These are phyloP conservation scores for Claviceps cyperi DNA, from an alignment of 2,329 filamentous ascomycete genomes.

Conservation along the genomic window DNA sequence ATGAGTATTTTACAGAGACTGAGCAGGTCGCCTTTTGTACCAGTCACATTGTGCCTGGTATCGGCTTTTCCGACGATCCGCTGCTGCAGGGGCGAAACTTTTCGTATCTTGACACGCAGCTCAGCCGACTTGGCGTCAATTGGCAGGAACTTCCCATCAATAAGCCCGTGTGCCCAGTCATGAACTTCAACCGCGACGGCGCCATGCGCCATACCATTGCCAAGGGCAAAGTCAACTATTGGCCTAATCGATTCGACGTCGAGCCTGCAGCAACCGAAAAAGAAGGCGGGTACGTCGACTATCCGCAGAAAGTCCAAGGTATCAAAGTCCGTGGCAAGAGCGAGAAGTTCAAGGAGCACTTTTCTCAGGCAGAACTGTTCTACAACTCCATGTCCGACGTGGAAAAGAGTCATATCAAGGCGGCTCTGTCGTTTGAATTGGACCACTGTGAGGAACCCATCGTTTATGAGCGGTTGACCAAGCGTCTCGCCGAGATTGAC, in stretches of 20 bases:
- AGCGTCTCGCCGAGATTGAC: slow-evolving; percentile 59
- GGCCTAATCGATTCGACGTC: slow-evolving; percentile 28
- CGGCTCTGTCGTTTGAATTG: slow-evolving; percentile 61
- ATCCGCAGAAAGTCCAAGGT: slow-evolving; percentile 45
- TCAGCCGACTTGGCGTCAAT: slow-evolving; percentile 50
- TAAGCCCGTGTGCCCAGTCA: slow-evolving; percentile 56
- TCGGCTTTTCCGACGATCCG: slow-evolving; percentile 64
- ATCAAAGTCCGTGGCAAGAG: slow-evolving; percentile 57
- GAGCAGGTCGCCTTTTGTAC: slow-evolving; percentile 79
- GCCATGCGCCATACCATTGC: slow-evolving; percentile 6
- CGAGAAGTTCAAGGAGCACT: slow-evolving; percentile 65
- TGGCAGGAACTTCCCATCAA: slow-evolving; percentile 70
- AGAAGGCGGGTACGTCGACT: slow-evolving; percentile 57
- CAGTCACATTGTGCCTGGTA: slow-evolving; percentile 62
- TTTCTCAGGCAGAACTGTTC: slow-evolving; percentile 67
- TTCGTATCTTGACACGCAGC: slow-evolving; percentile 44
- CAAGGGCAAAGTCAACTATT: slow-evolving; percentile 6
- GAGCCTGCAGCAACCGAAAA: slow-evolving; percentile 49
- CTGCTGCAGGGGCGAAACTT: slow-evolving; percentile 61
- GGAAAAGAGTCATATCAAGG: slow-evolving; percentile 58
- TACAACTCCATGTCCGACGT: slow-evolving; percentile 59
- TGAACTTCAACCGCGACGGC: slow-evolving; percentile 59
- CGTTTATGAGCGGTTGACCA: slow-evolving; percentile 57
- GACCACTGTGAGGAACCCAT: slow-evolving; percentile 70
- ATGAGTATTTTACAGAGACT: slow-evolving; percentile 70